Evolutionary conservation across 108 stramenopile genomes (phyloP).

Genomic region (Discostella stelligeroides): DNA sequence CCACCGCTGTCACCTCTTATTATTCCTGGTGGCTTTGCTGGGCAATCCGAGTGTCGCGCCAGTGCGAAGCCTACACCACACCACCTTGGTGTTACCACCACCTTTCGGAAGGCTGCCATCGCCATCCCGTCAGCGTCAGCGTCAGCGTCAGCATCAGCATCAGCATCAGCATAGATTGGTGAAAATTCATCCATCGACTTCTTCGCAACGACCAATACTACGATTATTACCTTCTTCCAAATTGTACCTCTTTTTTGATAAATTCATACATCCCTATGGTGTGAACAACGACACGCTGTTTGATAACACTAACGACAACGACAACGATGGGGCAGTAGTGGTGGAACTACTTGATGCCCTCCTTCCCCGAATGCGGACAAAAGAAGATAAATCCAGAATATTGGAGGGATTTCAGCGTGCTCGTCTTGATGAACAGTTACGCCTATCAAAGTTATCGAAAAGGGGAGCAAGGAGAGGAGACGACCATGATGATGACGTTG

Average conservation of each 20-base stretch:
- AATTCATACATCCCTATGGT: slow-evolving; percentile 40
- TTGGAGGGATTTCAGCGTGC: slow-evolving; percentile 33
- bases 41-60: too few relatives aligned
- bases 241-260: slow-evolving; percentile 31
- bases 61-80: too few relatives aligned
- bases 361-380: slow-evolving; percentile 13
- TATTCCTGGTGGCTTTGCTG: too few relatives aligned
- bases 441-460: not conserved
- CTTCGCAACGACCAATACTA: too few relatives aligned
- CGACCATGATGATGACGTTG: not conserved
- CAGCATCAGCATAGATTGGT: too few relatives aligned
- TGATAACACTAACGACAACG: slow-evolving; percentile 10
- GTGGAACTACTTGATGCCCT: slow-evolving; percentile 28
- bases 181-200: too few relatives aligned
- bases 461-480: not conserved
- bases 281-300: slow-evolving; percentile 5
- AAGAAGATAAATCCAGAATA: slow-evolving; percentile 10
- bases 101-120: too few relatives aligned
- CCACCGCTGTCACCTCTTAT: too few relatives aligned
- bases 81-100: too few relatives aligned
- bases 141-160: too few relatives aligned
- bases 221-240: not conserved
- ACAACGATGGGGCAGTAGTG: not conserved
- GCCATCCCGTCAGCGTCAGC: too few relatives aligned
- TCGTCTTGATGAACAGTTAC: slow-evolving; percentile 18